Percentiles rank a stretch among this genome's conserved stretches.
Conservation (phyloP, 306 rosid species). For the Bauhinia variegata region DNA sequence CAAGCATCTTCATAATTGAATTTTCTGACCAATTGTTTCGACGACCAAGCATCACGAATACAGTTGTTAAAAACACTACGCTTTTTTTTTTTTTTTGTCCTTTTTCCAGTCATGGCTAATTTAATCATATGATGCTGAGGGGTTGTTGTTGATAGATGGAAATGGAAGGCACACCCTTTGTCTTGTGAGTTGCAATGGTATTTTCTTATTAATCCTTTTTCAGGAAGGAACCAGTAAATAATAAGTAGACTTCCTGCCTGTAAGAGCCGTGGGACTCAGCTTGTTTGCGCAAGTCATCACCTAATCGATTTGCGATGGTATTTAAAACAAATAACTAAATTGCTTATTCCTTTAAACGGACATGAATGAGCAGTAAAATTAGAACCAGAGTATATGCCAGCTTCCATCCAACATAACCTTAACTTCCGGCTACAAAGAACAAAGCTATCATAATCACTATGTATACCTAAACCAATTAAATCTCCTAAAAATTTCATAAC, state of each 20-base stretch:
- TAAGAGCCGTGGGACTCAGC: too few relatives aligned
- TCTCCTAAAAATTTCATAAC: conserved; percentile 22
- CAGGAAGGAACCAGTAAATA: too few relatives aligned
- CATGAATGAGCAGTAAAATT: conserved; percentile 20
- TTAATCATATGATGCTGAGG: too few relatives aligned
- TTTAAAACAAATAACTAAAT: neutral
- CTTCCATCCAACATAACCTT: conserved; percentile 32
- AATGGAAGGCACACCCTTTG: too few relatives aligned
- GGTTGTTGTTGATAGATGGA: too few relatives aligned
- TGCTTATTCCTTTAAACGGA: conserved; percentile 4
- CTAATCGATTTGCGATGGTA: neutral
- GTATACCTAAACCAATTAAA: conserved; percentile 36
- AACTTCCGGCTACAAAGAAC: conserved; percentile 42
- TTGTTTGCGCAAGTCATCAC: too few relatives aligned
- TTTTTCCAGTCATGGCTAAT: too few relatives aligned
- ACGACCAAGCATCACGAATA: neutral
- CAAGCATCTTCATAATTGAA: conserved; percentile 13
- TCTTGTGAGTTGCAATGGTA: too few relatives aligned
- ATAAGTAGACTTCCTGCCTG: too few relatives aligned
- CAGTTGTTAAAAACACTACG: neutral
- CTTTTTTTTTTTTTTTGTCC: too few relatives aligned
- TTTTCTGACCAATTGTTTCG: conserved; percentile 16
- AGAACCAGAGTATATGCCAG: conserved; percentile 13
- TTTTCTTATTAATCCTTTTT: too few relatives aligned
- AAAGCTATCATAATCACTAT: conserved; percentile 38